These are phyloP conservation scores for Cerioporus squamosus DNA, from an alignment of 1,284 basidiomycete species.

Conservation along the genomic window DNA sequence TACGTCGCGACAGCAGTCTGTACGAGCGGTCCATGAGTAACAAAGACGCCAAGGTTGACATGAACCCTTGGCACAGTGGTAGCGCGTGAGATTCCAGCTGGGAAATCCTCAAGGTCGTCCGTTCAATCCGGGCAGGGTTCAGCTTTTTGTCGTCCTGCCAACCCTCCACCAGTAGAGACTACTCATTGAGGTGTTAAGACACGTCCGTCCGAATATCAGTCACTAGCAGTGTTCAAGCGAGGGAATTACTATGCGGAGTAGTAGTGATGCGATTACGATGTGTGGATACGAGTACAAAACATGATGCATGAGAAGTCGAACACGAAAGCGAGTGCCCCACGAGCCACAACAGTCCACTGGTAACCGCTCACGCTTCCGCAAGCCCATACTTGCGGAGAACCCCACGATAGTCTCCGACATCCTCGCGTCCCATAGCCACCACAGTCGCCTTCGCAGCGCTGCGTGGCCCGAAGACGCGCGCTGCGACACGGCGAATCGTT, in stretches of 20 bases:
- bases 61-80: conserved; percentile 20
- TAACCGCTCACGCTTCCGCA: conserved; percentile 31
- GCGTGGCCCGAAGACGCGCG: conserved; percentile 69
- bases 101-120: conserved; percentile 33
- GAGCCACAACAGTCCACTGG: background rate
- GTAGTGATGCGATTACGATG: background rate
- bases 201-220: too few species aligned
- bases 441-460: conserved; percentile 69
- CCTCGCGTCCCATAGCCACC: conserved; percentile 76
- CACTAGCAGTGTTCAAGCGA: background rate
- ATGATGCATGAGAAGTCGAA: background rate
- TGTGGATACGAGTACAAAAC: background rate
- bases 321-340: background rate
- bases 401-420: conserved; percentile 62
- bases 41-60: background rate
- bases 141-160: background rate
- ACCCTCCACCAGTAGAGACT: too few species aligned
- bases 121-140: conserved; percentile 36
- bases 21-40: too few species aligned
- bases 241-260: background rate
- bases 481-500: conserved; percentile 75
- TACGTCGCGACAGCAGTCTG: too few species aligned
- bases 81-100: conserved; percentile 21
- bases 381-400: conserved; percentile 74
- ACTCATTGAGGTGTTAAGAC: too few species aligned